Conservation (phyloP, 352 stramenopile species). For the Phytophthora vignae region DNA sequence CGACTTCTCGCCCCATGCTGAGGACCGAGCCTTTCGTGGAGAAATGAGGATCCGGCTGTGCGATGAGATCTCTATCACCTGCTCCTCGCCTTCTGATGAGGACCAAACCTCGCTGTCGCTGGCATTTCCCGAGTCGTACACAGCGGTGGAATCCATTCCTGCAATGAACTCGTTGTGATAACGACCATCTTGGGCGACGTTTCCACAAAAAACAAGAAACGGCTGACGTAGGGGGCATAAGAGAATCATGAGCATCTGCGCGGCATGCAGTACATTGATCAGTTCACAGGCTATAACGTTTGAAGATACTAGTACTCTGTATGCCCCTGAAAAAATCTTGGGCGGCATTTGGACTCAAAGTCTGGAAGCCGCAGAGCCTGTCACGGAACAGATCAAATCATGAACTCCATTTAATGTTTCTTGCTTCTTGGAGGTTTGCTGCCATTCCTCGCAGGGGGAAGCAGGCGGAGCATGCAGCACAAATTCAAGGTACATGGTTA, state of each 20-base stretch:
- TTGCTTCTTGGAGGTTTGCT: constrained; percentile 16
- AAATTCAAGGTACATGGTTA: constrained; percentile 31
- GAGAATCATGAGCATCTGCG: background rate
- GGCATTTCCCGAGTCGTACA: constrained; percentile 22
- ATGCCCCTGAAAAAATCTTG: no score
- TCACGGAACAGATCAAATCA: constrained; percentile 17
- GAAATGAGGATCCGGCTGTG: constrained; percentile 73
- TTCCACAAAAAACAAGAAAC: constrained; percentile 34
- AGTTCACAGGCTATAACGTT: background rate
- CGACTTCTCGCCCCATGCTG: constrained; percentile 24
- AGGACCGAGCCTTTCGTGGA: constrained; percentile 35
- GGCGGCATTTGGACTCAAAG: constrained; percentile 14
- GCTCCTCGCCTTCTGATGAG: constrained; percentile 43
- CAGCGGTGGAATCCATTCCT: constrained; percentile 31
- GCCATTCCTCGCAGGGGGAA: background rate
- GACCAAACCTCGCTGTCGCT: constrained; percentile 30
- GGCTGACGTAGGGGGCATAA: background rate
- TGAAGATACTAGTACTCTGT: background rate
- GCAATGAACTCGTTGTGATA: constrained; percentile 20
- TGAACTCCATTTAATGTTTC: constrained; percentile 6
- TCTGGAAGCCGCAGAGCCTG: constrained; percentile 23
- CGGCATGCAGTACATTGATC: background rate
- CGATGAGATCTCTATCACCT: constrained; percentile 68
- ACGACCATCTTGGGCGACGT: constrained; percentile 30
- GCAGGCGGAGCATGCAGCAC: constrained; percentile 12